Evolutionary conservation across 805 yeast genomes (phyloP).

Genomic region (Sungouiozyma intestinalis): DNA sequence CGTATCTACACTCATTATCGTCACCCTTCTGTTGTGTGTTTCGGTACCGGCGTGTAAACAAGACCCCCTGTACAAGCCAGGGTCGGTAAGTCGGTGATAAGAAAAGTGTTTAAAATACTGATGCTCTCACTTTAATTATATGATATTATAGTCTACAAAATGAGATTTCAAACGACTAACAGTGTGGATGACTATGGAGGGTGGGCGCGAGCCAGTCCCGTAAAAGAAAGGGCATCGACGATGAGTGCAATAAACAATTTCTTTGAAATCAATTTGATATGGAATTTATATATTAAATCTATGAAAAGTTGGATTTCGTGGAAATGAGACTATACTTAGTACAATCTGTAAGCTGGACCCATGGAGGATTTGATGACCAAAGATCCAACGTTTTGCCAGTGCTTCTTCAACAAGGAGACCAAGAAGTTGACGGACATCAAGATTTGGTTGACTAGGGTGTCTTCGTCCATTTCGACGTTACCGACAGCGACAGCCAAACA

Average conservation of each 20-base stretch:
- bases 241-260: no score
- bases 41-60: no score
- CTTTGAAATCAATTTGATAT: not conserved
- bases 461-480: slow-evolving; percentile 99
- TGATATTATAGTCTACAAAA: no score
- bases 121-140: no score
- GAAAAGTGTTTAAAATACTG: no score
- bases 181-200: no score
- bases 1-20: not conserved
- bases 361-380: slow-evolving; percentile 97
- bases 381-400: slow-evolving; percentile 99
- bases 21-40: no score
- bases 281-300: not conserved
- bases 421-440: slow-evolving; percentile 98
- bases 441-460: slow-evolving; percentile 90
- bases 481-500: slow-evolving; percentile 99
- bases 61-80: no score
- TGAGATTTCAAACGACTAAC: no score
- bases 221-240: no score
- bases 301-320: not conserved
- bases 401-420: slow-evolving; percentile 98
- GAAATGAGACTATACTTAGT: slow-evolving; percentile 43
- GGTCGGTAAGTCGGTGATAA: no score
- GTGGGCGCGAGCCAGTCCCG: no score
- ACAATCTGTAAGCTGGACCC: slow-evolving; percentile 99